A percentile compares a stretch with the other conserved stretches of the same genome.
Evolutionary conservation across 768 basidiomycete genomes (phyloP).

Genomic region (Cyclocybe aegerita): DNA sequence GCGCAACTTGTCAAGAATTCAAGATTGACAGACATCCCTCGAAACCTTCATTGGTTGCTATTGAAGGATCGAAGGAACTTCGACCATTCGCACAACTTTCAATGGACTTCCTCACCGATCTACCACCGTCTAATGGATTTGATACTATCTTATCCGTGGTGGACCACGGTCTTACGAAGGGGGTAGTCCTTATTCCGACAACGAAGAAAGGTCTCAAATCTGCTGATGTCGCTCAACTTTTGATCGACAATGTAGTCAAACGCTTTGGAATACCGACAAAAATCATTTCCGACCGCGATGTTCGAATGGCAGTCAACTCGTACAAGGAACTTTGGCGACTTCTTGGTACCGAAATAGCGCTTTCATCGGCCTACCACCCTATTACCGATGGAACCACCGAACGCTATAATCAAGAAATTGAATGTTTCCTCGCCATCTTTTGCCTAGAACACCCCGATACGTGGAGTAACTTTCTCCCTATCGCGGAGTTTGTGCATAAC

Average conservation of each 20-base stretch:
- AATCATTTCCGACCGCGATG: constrained; percentile 25
- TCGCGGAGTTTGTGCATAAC: constrained; percentile 1
- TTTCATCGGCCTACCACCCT: constrained; percentile 37
- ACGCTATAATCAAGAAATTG: constrained; percentile 33
- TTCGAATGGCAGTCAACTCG: constrained; percentile 28
- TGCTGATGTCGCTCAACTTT: constrained; percentile 11
- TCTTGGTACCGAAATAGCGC: constrained; percentile 15
- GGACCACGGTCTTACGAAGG: constrained; percentile 9
- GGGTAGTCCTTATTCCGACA: constrained; percentile 16
- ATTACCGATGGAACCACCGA: constrained; percentile 23
- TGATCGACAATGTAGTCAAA: constrained; percentile 19
- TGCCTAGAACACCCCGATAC: neutral
- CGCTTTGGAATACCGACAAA: constrained; percentile 23
- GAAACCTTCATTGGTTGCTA: constrained; percentile 1
- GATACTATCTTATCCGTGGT: constrained; percentile 7
- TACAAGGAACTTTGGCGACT: constrained; percentile 17
- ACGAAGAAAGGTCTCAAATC: constrained; percentile 10
- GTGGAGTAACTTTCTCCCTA: neutral
- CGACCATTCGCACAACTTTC: neutral
- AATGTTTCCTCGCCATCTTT: constrained; percentile 11
- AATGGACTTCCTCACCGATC: constrained; percentile 13
- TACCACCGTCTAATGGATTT: constrained; percentile 1
- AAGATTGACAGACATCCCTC: constrained; percentile 1
- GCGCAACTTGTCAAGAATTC: constrained; percentile 5
- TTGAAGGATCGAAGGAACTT: neutral